Percentiles rank a stretch among this genome's conserved stretches.
phyloP scores from a whole-genome alignment of 257 asterid species.

The Lantana camara region DNA sequence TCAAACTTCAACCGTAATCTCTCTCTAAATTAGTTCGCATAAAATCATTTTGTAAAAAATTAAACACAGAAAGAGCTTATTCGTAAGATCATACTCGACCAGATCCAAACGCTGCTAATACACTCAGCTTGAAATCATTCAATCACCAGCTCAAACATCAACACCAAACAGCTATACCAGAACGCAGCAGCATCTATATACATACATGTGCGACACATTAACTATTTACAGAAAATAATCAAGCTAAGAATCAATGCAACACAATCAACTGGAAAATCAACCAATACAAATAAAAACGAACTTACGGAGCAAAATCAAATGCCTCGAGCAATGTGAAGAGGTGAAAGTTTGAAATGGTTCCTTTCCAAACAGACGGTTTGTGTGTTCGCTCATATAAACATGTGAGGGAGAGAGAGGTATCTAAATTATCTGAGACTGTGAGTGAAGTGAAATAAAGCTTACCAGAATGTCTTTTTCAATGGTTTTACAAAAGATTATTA shows the following conservation, averaged over 20 bases:
- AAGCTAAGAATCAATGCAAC: slow-evolving; percentile 7
- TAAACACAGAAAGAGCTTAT: neutral
- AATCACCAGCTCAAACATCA: slow-evolving; percentile 6
- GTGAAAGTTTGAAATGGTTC: slow-evolving; percentile 22
- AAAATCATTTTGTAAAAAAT: neutral
- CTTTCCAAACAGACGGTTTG: slow-evolving; percentile 18
- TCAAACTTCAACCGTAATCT: neutral
- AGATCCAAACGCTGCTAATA: slow-evolving; percentile 22
- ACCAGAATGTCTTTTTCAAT: slow-evolving; percentile 29
- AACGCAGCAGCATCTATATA: slow-evolving; percentile 25
- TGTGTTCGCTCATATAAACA: neutral
- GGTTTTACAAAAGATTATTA: neutral
- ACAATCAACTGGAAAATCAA: neutral
- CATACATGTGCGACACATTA: neutral
- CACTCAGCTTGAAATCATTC: neutral
- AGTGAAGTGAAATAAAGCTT: slow-evolving; percentile 3
- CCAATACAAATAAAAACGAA: too few relatives aligned
- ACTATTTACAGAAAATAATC: neutral
- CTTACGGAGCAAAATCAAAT: slow-evolving; percentile 20
- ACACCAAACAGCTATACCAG: neutral
- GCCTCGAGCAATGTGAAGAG: slow-evolving; percentile 23
- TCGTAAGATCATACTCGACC: neutral
- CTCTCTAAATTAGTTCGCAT: neutral
- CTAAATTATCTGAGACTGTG: slow-evolving; percentile 7
- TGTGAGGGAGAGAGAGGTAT: slow-evolving; percentile 5